phyloP scores from a whole-genome alignment of 495 filamentous ascomycete genomes.

The Tricharina praecox region DNA sequence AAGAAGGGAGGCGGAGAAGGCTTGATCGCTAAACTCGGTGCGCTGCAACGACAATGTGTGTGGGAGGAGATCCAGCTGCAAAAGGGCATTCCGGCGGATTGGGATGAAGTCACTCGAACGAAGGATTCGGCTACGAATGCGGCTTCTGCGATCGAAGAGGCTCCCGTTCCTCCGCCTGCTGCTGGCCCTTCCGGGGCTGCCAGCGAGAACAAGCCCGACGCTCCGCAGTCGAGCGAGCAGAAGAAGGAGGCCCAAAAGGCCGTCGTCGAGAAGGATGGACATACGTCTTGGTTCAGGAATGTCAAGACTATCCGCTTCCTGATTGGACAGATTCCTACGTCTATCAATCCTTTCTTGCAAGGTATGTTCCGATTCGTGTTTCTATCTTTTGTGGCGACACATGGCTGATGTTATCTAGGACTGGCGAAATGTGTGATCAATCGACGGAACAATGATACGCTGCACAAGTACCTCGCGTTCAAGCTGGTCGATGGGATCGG shows the following conservation, averaged over 20 bases:
- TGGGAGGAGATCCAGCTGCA: slow-evolving; percentile 68
- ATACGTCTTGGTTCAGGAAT: slow-evolving; percentile 53
- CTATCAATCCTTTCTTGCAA: slow-evolving; percentile 26
- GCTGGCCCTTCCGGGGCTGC: not conserved
- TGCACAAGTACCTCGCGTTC: slow-evolving; percentile 44
- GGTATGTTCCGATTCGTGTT: too few species aligned
- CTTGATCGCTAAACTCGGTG: slow-evolving; percentile 40
- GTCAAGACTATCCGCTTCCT: slow-evolving; percentile 57
- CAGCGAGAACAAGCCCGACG: slow-evolving; percentile 5
- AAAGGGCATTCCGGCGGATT: slow-evolving; percentile 46
- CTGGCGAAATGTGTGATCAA: slow-evolving; percentile 64
- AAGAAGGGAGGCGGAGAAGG: slow-evolving; percentile 15
- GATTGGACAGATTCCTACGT: slow-evolving; percentile 48
- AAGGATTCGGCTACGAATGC: slow-evolving; percentile 33
- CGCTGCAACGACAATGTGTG: slow-evolving; percentile 57
- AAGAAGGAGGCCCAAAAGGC: slow-evolving; percentile 30
- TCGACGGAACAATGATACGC: slow-evolving; percentile 48
- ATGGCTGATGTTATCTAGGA: slow-evolving; percentile 23
- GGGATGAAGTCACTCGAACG: slow-evolving; percentile 45
- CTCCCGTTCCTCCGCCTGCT: slow-evolving; percentile 14
- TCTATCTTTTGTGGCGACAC: not conserved
- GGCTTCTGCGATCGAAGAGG: slow-evolving; percentile 31
- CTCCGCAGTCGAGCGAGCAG: slow-evolving; percentile 17
- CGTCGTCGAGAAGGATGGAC: slow-evolving; percentile 31
- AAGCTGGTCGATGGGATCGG: slow-evolving; percentile 66